A percentile compares a stretch with the other conserved stretches of the same genome.
These are phyloP conservation scores for Ganoderma lucidum DNA, from an alignment of 1,284 basidiomycete genomes.

Conservation along the genomic window DNA sequence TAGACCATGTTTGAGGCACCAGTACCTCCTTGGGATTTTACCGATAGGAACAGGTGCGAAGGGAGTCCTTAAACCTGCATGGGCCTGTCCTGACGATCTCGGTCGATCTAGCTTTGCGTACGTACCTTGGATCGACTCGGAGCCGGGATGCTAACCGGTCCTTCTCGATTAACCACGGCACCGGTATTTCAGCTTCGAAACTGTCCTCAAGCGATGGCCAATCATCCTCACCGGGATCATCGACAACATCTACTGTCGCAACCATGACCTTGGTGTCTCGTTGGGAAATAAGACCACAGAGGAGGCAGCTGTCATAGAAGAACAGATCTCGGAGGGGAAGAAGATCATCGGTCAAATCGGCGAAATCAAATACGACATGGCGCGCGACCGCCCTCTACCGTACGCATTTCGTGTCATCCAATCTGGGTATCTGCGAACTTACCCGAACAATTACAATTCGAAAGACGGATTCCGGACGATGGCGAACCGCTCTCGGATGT, in stretches of 20 bases:
- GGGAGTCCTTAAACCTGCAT: background rate
- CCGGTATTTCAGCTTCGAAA: constrained; percentile 55
- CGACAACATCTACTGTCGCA: constrained; percentile 70
- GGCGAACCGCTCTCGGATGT: constrained; percentile 70
- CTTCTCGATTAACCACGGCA: background rate
- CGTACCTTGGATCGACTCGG: constrained; percentile 13
- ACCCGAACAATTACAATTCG: background rate
- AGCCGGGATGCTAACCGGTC: background rate
- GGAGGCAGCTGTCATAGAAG: constrained; percentile 37
- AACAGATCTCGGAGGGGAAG: constrained; percentile 76
- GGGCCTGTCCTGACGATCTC: constrained; percentile 3
- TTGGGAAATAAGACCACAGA: constrained; percentile 29
- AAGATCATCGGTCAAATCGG: constrained; percentile 82
- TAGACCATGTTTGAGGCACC: constrained; percentile 34
- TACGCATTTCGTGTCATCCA: constrained; percentile 45
- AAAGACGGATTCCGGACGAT: constrained; percentile 75
- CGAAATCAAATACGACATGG: constrained; percentile 91
- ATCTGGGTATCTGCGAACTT: constrained; percentile 2
- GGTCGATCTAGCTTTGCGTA: constrained; percentile 35
- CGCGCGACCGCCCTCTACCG: constrained; percentile 79
- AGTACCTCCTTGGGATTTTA: constrained; percentile 37
- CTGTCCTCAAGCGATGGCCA: constrained; percentile 83
- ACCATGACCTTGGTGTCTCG: constrained; percentile 55
- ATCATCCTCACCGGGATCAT: constrained; percentile 86
- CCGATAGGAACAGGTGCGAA: constrained; percentile 32